Percentiles rank a stretch among this genome's conserved stretches.
Evolutionary conservation across 768 basidiomycete genomes (phyloP).

Genomic region (Boletus vinaceobasis): DNA sequence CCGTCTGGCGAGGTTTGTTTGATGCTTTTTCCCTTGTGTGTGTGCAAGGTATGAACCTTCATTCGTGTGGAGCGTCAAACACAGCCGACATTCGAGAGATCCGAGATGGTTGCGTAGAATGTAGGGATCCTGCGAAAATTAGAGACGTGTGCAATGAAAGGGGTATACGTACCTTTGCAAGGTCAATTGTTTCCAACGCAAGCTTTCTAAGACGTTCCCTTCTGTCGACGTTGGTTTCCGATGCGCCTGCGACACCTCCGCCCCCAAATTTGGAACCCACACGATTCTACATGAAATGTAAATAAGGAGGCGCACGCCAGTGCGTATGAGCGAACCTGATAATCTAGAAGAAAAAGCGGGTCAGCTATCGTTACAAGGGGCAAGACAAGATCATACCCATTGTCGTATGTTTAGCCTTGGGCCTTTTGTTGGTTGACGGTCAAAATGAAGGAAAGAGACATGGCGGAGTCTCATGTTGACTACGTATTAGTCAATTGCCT

Average conservation of each 20-base stretch:
- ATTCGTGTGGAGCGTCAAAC: slow-evolving; percentile 97
- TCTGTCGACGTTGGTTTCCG: slow-evolving; percentile 93
- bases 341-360: slow-evolving; percentile 44
- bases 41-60: slow-evolving; percentile 99
- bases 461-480: background rate
- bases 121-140: slow-evolving; percentile 76
- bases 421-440: slow-evolving; percentile 6
- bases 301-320: background rate
- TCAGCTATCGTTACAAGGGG: background rate
- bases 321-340: slow-evolving; percentile 48
- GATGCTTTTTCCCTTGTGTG: slow-evolving; percentile 99
- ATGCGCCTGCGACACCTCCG: slow-evolving; percentile 92
- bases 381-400: slow-evolving; percentile 31
- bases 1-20: slow-evolving; percentile 94
- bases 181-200: slow-evolving; percentile 94
- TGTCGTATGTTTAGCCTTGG: background rate
- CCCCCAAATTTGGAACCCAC: slow-evolving; percentile 96
- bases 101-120: slow-evolving; percentile 98
- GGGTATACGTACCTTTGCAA: slow-evolving; percentile 72
- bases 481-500: slow-evolving; percentile 4
- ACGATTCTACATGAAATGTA: slow-evolving; percentile 63
- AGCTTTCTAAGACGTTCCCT: slow-evolving; percentile 93
- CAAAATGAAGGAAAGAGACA: background rate
- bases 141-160: background rate
- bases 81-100: slow-evolving; percentile 96